A percentile compares a stretch with the other conserved stretches of the same genome.
Conservation (phyloP, 345 rosid genomes). For the Gossypium anomalum region DNA sequence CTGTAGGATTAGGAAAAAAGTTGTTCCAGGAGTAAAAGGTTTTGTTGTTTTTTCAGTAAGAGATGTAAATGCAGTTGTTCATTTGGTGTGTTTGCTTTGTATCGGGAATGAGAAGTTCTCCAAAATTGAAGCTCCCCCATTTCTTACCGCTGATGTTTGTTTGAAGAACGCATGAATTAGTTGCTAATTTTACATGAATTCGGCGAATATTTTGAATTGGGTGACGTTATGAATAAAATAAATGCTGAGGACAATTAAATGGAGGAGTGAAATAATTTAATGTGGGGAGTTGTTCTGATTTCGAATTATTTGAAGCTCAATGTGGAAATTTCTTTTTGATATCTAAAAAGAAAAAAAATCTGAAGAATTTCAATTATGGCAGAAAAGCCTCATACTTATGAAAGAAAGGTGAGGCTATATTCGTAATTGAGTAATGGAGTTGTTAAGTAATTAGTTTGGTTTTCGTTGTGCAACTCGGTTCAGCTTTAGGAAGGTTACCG, state of each 20-base stretch:
- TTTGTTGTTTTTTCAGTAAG: constrained; percentile 13
- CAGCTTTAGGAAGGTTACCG: background rate
- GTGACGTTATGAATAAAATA: no score
- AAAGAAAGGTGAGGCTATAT: background rate
- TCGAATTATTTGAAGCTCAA: no score
- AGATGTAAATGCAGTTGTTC: constrained; percentile 34
- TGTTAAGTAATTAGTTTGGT: no score
- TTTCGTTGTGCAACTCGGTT: background rate
- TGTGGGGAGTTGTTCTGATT: no score
- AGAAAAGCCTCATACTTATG: background rate
- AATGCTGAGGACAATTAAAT: no score
- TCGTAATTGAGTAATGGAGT: background rate
- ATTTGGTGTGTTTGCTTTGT: constrained; percentile 16
- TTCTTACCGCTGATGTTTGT: background rate
- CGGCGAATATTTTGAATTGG: no score
- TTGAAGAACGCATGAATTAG: no score
- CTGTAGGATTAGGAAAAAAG: constrained; percentile 29
- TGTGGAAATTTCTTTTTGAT: no score
- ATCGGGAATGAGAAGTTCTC: background rate
- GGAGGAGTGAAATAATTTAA: no score
- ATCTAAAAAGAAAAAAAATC: no score
- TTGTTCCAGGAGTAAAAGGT: constrained; percentile 11
- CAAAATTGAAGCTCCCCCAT: background rate
- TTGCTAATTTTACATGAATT: no score
- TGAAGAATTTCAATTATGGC: background rate